Evolutionary conservation across 73 alveolate species (phyloP), one percentile per base, ranked within the genome.

Genomic region (Paramecium sexaurelia): DNA sequence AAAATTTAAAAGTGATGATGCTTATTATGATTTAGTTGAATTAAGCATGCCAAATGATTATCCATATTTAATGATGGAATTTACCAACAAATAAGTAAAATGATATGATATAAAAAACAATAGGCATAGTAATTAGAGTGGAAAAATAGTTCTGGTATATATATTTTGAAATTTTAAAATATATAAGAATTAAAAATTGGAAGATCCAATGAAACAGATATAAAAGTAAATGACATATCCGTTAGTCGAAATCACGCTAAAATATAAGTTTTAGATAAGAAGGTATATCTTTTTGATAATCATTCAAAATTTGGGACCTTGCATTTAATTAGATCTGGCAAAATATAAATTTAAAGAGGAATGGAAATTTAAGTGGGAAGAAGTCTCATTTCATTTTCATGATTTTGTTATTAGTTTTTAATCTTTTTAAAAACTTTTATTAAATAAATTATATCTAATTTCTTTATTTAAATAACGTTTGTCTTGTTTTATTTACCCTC

Each of bases 231-330:
- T 55, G 93, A 86, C 22, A 86, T 86, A 7, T 86, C 93, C 5
- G 93, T 86, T 0, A 61, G 87, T 61, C 61, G 93, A 39, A 61
- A 86, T 32, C 93, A 86, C 35, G 93, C 93, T 6, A 56, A 51
- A 8, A 61, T 61, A 1, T 27, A 33, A 15, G 27, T 75, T 20
- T 24, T 61, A 17, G 84, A 71, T 5, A 55, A 61, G 17, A n/a
- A 86, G 19, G 51, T 86, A 3, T 86, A 11, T 36, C 39, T 86
- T 0, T 39, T 29, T 19, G 93, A 86, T 37, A 86, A 75, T 61
- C 73, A 86, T 24, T 86, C 93, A 43, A 86, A 86, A 35, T 86
- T 86, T 86, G 93, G 93, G 15, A 86, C 87, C 32, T 37, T 86
- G 19, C 57, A 45, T 17, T 39, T 86, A 85, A 86, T 86, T 29